A percentile compares a stretch with the other conserved stretches of the same genome.
These are phyloP conservation scores for Hygrophoropsis aurantiaca DNA, from an alignment of 768 basidiomycete genomes.

Conservation along the genomic window DNA sequence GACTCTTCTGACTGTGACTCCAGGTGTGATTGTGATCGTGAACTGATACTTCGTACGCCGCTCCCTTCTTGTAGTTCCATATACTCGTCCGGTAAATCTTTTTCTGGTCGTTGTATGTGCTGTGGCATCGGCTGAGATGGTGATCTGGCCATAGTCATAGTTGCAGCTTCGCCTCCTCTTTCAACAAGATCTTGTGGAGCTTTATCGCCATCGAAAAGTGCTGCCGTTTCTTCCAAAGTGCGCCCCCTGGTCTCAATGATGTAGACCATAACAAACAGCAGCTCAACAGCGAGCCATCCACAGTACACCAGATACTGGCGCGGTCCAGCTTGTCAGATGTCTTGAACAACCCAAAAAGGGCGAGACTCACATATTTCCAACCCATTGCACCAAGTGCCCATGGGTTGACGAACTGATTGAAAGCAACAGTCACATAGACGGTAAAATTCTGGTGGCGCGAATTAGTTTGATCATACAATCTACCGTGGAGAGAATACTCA, in stretches of 20 bases:
- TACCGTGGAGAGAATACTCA: constrained; percentile 23
- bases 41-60: neutral
- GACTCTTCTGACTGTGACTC: constrained; percentile 9
- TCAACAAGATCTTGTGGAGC: constrained; percentile 39
- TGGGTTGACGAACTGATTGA: constrained; percentile 82
- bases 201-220: constrained; percentile 65
- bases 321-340: neutral
- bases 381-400: constrained; percentile 57
- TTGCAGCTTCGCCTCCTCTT: constrained; percentile 51
- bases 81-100: constrained; percentile 1
- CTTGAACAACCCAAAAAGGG: neutral
- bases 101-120: constrained; percentile 2
- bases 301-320: constrained; percentile 56
- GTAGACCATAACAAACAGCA: constrained; percentile 53
- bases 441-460: constrained; percentile 48
- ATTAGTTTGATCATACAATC: neutral
- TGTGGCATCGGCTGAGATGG: neutral
- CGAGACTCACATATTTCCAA: constrained; percentile 45
- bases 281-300: constrained; percentile 63
- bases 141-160: constrained; percentile 21
- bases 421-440: constrained; percentile 65
- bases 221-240: constrained; percentile 74
- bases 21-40: neutral
- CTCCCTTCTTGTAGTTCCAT: constrained; percentile 5
- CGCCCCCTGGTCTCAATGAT: constrained; percentile 67